Base-by-base conservation (phyloP, 805 yeast species). In the Metschnikowia amazonensis region DNA sequence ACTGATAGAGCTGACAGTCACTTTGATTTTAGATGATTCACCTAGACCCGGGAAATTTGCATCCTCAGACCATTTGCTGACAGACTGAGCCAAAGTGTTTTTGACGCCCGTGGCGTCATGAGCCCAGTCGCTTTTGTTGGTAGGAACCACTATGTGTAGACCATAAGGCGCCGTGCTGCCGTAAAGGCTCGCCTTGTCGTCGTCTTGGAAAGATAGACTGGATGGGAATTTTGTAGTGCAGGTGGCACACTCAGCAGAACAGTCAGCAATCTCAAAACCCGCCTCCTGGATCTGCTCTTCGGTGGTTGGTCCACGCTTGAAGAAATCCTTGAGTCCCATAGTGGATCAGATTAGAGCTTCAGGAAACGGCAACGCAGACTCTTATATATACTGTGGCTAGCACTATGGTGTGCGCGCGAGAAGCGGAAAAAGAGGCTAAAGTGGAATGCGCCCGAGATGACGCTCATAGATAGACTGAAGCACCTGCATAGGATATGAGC, bases 81-180 rank as follows among this genome's bases (percentile, higher is more conserved):
- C 66, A 9, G 64, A 67, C 30, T 71, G 52, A 31, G 81, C 76
- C 30, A 84, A 67, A 0, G 81, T 69, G 3, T 69, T 65, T 20
- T 58, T 43, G 11, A 44, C 58, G 25, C 74, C 77, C 8, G 72
- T 70, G 2, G 96, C 87, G 58, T 86, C 86, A 50, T 80, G 92
- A 13, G 66, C 69, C 99, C 99, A 92, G 64, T 92, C 95, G 0
- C 77, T 60, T 53, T 82, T 81, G 9, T 94, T 95, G 0, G 97
- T 89, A 2, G 96, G 85, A 0, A 90, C 82, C 28, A 92, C 66
- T 18, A 89, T 68, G 54, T 90, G 97, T 20, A 84, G 59, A 2
- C 81, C 83, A 36, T 80, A 81, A 1, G 86, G 81, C 50, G 75
- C 76, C 0, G 95, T 81, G 5, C 90, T 74, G 47, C 84, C 82